A percentile compares a stretch with the other conserved stretches of the same genome.
These are phyloP conservation scores for Acacia confusa DNA, from an alignment of 306 rosid species.

Conservation along the genomic window DNA sequence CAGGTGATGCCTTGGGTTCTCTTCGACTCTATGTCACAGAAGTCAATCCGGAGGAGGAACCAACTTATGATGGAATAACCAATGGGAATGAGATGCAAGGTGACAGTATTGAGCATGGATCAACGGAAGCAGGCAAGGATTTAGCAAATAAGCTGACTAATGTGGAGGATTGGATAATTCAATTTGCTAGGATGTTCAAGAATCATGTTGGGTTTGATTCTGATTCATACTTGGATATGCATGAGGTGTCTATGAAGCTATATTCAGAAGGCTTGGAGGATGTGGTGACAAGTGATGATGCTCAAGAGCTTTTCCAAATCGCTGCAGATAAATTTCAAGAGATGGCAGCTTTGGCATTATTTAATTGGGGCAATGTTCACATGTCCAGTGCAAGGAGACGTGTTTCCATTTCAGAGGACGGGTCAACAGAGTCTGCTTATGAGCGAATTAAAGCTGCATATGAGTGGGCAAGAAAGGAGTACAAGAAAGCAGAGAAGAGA, in stretches of 20 bases:
- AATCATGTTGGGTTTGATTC: constrained; percentile 76
- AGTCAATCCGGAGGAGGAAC: constrained; percentile 58
- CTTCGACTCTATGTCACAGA: constrained; percentile 52
- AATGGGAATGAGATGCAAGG: constrained; percentile 30
- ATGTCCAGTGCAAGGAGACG: constrained; percentile 71
- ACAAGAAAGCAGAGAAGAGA: constrained; percentile 61
- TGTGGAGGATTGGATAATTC: constrained; percentile 66
- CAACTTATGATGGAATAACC: constrained; percentile 48
- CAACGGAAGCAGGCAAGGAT: constrained; percentile 34
- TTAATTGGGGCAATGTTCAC: constrained; percentile 75
- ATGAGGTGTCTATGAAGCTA: constrained; percentile 63
- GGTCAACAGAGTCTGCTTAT: constrained; percentile 49
- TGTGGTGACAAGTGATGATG: constrained; percentile 53
- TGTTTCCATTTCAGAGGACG: constrained; percentile 56
- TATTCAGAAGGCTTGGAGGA: constrained; percentile 78
- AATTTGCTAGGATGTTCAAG: constrained; percentile 69
- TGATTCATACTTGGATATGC: constrained; percentile 63
- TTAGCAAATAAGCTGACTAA: constrained; percentile 29
- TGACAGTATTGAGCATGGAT: constrained; percentile 39
- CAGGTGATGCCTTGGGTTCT: constrained; percentile 38
- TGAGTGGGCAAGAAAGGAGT: constrained; percentile 66
- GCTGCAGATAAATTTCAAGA: constrained; percentile 74
- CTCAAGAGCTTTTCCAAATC: constrained; percentile 63
- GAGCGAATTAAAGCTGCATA: constrained; percentile 58
- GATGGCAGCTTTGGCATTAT: constrained; percentile 68